Percentiles rank a stretch among this genome's conserved stretches.
Conservation (phyloP, 495 filamentous ascomycete genomes). For the Copromyces sp. region DNA sequence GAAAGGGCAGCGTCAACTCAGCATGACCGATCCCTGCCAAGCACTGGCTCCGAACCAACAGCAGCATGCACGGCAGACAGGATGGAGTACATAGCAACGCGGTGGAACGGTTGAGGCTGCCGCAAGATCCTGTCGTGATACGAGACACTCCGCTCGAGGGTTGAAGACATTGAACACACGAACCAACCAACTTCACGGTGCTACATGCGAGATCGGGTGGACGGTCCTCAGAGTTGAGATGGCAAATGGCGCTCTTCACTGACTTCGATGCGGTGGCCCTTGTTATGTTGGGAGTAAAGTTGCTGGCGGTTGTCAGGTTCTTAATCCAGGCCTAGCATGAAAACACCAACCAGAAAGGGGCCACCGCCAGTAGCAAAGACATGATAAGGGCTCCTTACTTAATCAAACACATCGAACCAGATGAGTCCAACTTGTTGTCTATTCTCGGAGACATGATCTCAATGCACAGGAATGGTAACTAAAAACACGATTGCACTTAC, state of each 20-base stretch:
- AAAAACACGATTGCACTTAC: neutral
- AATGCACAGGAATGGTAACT: neutral
- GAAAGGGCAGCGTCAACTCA: neutral
- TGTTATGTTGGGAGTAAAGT: neutral
- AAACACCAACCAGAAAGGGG: neutral
- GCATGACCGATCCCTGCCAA: neutral
- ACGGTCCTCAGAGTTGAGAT: neutral
- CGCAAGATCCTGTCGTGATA: neutral
- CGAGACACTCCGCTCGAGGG: neutral
- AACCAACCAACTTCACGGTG: neutral
- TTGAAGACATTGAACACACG: neutral
- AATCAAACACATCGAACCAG: neutral
- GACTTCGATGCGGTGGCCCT: neutral
- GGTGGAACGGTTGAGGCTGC: neutral
- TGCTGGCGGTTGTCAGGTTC: neutral
- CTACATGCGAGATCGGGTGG: neutral
- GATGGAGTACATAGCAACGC: neutral
- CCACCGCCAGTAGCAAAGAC: neutral
- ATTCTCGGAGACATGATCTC: neutral
- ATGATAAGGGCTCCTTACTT: neutral
- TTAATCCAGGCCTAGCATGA: neutral
- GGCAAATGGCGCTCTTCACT: neutral
- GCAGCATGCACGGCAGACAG: neutral
- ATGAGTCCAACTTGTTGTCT: neutral
- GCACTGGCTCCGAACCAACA: neutral